Base-by-base conservation (phyloP, 306 rosid species). In the Cercis canadensis region DNA sequence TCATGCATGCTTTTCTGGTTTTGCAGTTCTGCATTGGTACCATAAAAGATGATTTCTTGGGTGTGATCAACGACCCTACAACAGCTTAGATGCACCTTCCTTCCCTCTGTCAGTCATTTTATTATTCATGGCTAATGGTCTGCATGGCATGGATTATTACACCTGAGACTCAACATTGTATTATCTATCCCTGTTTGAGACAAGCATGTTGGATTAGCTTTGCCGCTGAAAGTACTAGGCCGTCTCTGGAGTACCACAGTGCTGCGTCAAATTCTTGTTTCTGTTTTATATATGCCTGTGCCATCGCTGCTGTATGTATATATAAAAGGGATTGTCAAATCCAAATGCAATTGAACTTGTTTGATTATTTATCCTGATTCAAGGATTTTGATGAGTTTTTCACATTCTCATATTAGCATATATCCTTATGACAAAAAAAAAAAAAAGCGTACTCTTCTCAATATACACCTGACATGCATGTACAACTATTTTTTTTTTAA, bases 1-100 rank as follows among this genome's bases (percentile, higher is more conserved):
- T 5, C 58, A 41, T 44, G 65, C 8, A 4, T 31, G 39, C 18
- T 13, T 21, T 51, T 5, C 8, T 12, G 15, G 9, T 8, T 56
- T 65, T 31, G 84, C 92, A 92, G 98, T 94, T 94, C 72, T 94
- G 98, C 86, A 94, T 94, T 72, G 97, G 97, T 63, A 94, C 97
- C 60, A 94, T 94, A 64, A 94, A 91, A 64, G 98, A 94, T 78
- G 98, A 94, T 78, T 94, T 94, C 85, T 83, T 94, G 86, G 98
- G 98, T 51, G 98, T 94, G 68, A 94, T 94, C 82, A 91, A 94
- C 50, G 98, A 94, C 53, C 97, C 96, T 49, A 49, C 92, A 2
- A 75, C 89, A 13, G 77, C 80, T 32, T 90, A 85, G 74, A 52
- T 17, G 14, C 78, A 11, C 67, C 47, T 62, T 36, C 14, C 11